Percentiles rank a stretch among this genome's conserved stretches.
phyloP scores from a whole-genome alignment of 2,329 filamentous ascomycete species.

The Stachybotrys chartarum region DNA sequence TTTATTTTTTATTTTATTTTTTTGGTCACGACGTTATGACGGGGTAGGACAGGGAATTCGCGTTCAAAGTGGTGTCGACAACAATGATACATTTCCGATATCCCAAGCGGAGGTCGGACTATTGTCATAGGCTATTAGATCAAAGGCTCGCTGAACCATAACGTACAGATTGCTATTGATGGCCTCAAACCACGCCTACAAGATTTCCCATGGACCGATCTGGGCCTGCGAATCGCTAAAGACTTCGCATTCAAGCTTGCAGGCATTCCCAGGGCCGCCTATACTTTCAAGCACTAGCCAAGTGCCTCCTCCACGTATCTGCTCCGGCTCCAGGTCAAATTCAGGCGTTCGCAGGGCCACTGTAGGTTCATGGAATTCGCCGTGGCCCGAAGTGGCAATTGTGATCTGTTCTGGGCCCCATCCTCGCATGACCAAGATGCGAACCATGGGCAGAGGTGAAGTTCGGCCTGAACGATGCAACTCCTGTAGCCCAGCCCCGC shows the following conservation, averaged over 20 bases:
- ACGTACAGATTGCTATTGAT: too few species aligned
- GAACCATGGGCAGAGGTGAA: constrained; percentile 49
- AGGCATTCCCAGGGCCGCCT: constrained; percentile 39
- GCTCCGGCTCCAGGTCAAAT: constrained; percentile 65
- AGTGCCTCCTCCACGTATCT: constrained; percentile 47
- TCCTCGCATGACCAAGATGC: constrained; percentile 66
- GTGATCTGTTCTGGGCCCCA: constrained; percentile 60
- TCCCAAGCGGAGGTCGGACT: too few species aligned
- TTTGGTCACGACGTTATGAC: background rate
- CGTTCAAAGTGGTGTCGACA: background rate
- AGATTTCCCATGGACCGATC: constrained; percentile 34
- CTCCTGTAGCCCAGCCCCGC: constrained; percentile 19
- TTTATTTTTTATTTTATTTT: background rate
- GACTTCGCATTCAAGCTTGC: constrained; percentile 45
- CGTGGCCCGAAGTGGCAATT: constrained; percentile 61
- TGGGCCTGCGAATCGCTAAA: constrained; percentile 41
- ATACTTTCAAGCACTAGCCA: constrained; percentile 81
- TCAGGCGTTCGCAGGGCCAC: constrained; percentile 63
- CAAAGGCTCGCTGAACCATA: too few species aligned
- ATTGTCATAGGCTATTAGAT: too few species aligned
- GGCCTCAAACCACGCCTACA: constrained; percentile 4
- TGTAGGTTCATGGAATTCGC: constrained; percentile 64
- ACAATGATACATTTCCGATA: background rate
- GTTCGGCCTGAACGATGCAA: constrained; percentile 10
- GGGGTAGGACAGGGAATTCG: background rate